Evolutionary conservation across 202 grass and related monocot genomes (phyloP).

Genomic region (Zoysia matrella): DNA sequence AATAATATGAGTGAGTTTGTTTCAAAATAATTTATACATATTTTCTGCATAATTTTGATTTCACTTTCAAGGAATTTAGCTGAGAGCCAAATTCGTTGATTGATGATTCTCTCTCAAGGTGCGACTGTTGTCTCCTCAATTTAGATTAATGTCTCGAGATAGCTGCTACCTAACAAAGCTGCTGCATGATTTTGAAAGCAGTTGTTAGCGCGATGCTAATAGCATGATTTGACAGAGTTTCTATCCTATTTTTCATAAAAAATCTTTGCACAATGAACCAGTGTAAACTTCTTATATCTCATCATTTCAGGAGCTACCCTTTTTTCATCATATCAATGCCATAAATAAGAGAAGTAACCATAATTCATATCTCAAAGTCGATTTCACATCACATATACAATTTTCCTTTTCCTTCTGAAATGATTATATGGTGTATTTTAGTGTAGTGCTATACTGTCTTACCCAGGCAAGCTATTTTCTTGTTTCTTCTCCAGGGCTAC

Average conservation of each 20-base stretch:
- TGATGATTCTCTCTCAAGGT: background rate
- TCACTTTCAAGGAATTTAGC: background rate
- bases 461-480: background rate
- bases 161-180: background rate
- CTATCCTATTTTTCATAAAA: no score
- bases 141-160: background rate
- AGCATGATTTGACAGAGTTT: no score
- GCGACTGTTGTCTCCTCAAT: background rate
- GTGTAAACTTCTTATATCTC: no score
- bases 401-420: no score
- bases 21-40: background rate
- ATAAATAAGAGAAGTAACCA: background rate
- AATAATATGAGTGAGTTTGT: background rate
- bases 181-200: background rate
- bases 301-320: background rate
- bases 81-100: no score
- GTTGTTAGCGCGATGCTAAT: no score
- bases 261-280: no score
- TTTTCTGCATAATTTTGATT: background rate
- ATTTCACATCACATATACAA: no score
- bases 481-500: constrained; percentile 55
- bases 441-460: background rate
- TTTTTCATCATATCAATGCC: background rate
- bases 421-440: no score
- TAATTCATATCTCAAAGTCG: background rate